phyloP scores from a whole-genome alignment of 1,284 basidiomycete species.

The Cerioporus squamosus region DNA sequence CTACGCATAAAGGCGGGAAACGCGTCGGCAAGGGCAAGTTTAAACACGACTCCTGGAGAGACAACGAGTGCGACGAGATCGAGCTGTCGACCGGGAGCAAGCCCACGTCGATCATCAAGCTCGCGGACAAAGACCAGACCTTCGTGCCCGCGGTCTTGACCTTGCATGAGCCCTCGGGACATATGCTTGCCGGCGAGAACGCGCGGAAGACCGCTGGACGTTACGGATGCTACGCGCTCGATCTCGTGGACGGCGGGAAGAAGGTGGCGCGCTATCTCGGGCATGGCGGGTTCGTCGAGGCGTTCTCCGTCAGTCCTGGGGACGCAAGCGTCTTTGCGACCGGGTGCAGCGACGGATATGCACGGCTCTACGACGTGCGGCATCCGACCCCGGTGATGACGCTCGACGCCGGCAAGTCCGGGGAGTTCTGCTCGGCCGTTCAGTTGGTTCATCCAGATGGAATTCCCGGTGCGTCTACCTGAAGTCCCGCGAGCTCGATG shows the following conservation, averaged over 20 bases:
- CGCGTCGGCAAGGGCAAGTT: constrained; percentile 18
- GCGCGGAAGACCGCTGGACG: constrained; percentile 12
- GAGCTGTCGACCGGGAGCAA: constrained; percentile 38
- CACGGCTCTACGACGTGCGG: constrained; percentile 43
- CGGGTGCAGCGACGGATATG: constrained; percentile 39
- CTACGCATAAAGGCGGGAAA: constrained; percentile 31
- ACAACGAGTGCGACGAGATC: constrained; percentile 31
- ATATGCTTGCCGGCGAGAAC: constrained; percentile 35
- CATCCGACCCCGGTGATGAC: constrained; percentile 29
- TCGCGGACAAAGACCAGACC: constrained; percentile 15
- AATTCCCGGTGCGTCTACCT: constrained; percentile 28
- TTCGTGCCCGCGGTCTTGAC: constrained; percentile 35
- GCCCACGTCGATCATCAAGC: constrained; percentile 27
- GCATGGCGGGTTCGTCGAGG: constrained; percentile 37
- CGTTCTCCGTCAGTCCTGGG: constrained; percentile 37
- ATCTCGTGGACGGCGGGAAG: constrained; percentile 37
- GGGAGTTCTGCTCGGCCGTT: constrained; percentile 18
- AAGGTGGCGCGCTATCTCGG: constrained; percentile 40
- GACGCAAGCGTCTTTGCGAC: constrained; percentile 44
- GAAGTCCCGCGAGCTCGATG: background rate
- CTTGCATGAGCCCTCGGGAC: constrained; percentile 31
- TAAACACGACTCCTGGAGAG: constrained; percentile 30
- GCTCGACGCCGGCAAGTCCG: constrained; percentile 22
- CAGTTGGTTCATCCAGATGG: constrained; percentile 30
- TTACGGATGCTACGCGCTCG: constrained; percentile 34